A percentile compares a stretch with the other conserved stretches of the same genome.
These are phyloP conservation scores for Lathyrus oleraceus DNA, from an alignment of 306 rosid species.

Conservation along the genomic window DNA sequence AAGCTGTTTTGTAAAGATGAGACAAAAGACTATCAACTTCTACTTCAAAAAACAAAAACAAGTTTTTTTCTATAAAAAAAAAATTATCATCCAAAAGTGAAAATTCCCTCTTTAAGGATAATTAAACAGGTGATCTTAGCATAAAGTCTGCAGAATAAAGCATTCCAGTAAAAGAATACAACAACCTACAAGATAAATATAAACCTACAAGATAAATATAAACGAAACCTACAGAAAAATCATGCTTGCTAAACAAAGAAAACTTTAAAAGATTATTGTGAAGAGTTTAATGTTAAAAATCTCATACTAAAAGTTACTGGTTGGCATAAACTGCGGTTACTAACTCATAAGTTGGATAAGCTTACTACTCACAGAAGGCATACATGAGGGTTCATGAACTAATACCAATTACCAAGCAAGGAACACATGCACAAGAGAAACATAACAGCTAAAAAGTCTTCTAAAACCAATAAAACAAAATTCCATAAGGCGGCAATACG, in stretches of 20 bases:
- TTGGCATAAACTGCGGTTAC: background rate
- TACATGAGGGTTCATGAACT: background rate
- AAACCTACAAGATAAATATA: slow-evolving; percentile 18
- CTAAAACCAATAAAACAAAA: background rate
- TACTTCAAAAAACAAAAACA: background rate
- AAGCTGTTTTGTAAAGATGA: slow-evolving; percentile 55
- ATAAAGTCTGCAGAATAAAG: slow-evolving; percentile 15
- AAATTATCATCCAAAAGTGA: slow-evolving; percentile 2
- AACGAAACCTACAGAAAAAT: slow-evolving; percentile 11
- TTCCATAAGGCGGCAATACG: too few relatives aligned
- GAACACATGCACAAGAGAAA: background rate
- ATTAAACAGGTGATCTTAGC: slow-evolving; percentile 19
- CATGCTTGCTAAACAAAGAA: slow-evolving; percentile 16
- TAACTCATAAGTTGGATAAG: background rate
- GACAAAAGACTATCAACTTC: slow-evolving; percentile 26
- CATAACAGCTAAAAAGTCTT: background rate
- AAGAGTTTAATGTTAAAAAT: slow-evolving; percentile 7
- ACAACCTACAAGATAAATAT: slow-evolving; percentile 16
- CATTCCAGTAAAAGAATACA: slow-evolving; percentile 25
- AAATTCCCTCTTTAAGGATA: slow-evolving; percentile 2
- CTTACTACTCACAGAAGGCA: slow-evolving; percentile 6
- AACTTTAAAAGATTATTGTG: background rate
- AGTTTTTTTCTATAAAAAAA: background rate
- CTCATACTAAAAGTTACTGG: background rate
- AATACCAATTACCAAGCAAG: slow-evolving; percentile 11